Evolutionary conservation across 1,284 basidiomycete species (phyloP).

Genomic region (Ustilago curta): DNA sequence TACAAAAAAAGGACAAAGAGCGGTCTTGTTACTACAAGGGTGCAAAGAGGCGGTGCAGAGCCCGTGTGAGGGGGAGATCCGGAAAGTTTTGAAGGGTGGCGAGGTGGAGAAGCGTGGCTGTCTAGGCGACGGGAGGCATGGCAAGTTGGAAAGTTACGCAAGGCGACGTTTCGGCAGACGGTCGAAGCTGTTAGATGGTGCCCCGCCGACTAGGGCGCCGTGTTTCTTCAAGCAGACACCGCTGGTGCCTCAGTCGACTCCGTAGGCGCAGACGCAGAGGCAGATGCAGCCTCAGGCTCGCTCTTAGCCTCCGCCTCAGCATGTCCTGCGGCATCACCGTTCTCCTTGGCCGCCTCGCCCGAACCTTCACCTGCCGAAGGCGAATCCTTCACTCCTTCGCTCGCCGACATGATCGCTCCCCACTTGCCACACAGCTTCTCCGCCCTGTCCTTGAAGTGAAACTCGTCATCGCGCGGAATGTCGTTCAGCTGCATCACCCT

Average conservation of each 20-base stretch:
- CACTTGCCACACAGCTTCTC: constrained; percentile 71
- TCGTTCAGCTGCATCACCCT: constrained; percentile 80
- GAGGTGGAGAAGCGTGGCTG: not conserved
- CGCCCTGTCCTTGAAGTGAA: constrained; percentile 83
- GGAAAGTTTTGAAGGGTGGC: not conserved
- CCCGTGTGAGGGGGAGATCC: not conserved
- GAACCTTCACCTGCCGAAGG: constrained; percentile 10
- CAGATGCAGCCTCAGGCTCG: constrained; percentile 20
- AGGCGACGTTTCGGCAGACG: not conserved
- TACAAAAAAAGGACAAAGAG: not conserved
- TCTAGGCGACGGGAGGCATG: not conserved
- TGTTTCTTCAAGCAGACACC: constrained; percentile 6
- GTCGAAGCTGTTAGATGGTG: not conserved
- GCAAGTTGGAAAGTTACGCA: not conserved
- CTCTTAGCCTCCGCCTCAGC: constrained; percentile 23
- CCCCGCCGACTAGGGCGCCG: not conserved
- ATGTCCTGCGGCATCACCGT: constrained; percentile 17
- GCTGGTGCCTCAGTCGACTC: constrained; percentile 15
- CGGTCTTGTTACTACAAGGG: constrained; percentile 2
- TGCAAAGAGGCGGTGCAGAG: not conserved
- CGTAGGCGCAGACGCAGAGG: constrained; percentile 3
- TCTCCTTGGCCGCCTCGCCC: constrained; percentile 26
- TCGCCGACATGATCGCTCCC: constrained; percentile 47
- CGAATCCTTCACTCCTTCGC: constrained; percentile 17
- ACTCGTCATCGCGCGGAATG: constrained; percentile 85